Conservation (phyloP, 192 early-diverging fungal species). For the Helicostylum pulchrum region DNA sequence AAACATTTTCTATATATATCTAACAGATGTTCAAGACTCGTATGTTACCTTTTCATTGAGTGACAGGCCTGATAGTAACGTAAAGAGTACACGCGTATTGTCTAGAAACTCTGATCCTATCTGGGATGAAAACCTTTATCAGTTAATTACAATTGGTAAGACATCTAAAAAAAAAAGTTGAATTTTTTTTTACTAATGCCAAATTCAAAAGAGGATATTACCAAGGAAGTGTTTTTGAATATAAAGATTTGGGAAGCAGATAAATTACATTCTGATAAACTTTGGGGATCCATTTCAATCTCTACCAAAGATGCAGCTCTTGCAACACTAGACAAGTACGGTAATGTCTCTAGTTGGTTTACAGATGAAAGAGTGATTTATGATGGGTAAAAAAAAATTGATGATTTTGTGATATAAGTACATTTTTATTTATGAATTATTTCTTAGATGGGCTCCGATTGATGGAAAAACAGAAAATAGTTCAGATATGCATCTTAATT, state of each 20-base stretch:
- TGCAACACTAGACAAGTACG: constrained; percentile 15
- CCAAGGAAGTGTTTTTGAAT: constrained; percentile 16
- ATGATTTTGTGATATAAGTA: background rate
- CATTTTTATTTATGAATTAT: background rate
- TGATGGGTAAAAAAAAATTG: constrained; percentile 24
- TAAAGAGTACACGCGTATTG: constrained; percentile 26
- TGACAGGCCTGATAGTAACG: constrained; percentile 17
- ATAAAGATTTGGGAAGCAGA: constrained; percentile 35
- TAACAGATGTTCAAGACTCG: constrained; percentile 25
- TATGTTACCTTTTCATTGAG: constrained; percentile 25
- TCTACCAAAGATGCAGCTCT: constrained; percentile 16
- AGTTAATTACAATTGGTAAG: constrained; percentile 21
- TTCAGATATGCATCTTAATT: constrained; percentile 28
- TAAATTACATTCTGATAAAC: constrained; percentile 26
- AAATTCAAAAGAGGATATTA: constrained; percentile 24
- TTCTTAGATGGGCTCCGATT: constrained; percentile 25
- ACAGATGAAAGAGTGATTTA: constrained; percentile 22
- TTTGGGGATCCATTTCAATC: constrained; percentile 21
- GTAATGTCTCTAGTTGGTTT: constrained; percentile 20
- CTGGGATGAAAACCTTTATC: constrained; percentile 28
- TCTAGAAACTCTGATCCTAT: constrained; percentile 27
- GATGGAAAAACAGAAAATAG: constrained; percentile 20
- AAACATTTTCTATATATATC: no score
- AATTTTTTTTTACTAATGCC: no score
- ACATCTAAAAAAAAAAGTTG: background rate